Conservation (phyloP, 2,329 filamentous ascomycete genomes). For the Shiraia sp. region DNA sequence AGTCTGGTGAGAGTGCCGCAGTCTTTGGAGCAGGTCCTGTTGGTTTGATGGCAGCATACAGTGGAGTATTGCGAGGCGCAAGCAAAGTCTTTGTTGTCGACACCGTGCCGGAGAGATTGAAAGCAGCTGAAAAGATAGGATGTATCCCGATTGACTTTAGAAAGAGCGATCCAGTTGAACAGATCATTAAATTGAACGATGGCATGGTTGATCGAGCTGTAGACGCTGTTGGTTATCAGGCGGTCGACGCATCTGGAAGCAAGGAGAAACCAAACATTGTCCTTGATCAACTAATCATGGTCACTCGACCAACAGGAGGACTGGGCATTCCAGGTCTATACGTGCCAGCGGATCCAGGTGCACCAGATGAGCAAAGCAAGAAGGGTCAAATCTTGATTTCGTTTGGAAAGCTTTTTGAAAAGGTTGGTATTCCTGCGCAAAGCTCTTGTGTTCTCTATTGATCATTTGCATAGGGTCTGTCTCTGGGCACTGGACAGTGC, state of each 20-base stretch:
- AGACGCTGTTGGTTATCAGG: conserved; percentile 69
- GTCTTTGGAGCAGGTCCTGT: conserved; percentile 67
- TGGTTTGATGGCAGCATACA: conserved; percentile 69
- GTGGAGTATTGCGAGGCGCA: conserved; percentile 63
- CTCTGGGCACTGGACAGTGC: conserved; percentile 65
- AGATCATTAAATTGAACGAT: conserved; percentile 62
- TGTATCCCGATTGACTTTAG: conserved; percentile 65
- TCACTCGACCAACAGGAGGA: conserved; percentile 64
- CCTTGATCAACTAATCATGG: conserved; percentile 65
- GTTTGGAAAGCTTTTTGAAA: conserved; percentile 71
- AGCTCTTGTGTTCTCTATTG: conserved; percentile 6
- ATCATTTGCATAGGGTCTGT: conserved; percentile 54
- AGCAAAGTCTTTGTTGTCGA: conserved; percentile 66
- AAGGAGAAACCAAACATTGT: conserved; percentile 67
- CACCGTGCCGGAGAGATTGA: conserved; percentile 62
- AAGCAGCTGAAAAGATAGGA: conserved; percentile 64
- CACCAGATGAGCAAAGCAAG: conserved; percentile 62
- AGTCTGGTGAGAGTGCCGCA: conserved; percentile 64
- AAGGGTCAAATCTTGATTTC: conserved; percentile 67
- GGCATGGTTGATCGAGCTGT: conserved; percentile 67
- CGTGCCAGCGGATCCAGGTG: conserved; percentile 62
- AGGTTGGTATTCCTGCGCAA: conserved; percentile 47
- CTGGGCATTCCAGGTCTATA: conserved; percentile 64
- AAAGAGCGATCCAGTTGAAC: conserved; percentile 61
- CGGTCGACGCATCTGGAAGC: conserved; percentile 57